Evolutionary conservation across 2,329 filamentous ascomycete genomes (phyloP).

Genomic region (Tolypocladium tundrense): DNA sequence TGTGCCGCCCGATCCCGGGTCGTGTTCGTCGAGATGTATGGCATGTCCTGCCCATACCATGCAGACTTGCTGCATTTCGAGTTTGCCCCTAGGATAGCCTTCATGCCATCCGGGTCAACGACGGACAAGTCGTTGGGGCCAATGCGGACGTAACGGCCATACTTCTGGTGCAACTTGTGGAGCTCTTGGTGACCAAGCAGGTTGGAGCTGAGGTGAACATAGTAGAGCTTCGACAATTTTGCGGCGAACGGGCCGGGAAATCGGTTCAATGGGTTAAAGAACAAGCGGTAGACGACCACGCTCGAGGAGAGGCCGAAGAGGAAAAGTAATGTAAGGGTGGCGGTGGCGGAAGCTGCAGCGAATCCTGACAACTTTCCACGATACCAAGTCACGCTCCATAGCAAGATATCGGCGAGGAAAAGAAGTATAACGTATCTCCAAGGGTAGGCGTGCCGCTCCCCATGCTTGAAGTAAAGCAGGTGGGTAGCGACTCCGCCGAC

Average conservation of each 20-base stretch:
- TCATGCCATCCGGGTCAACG: slow-evolving; percentile 1
- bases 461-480: not conserved
- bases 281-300: not conserved
- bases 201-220: not conserved
- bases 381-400: not conserved
- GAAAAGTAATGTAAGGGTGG: not conserved
- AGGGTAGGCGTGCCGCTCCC: not conserved
- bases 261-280: slow-evolving; percentile 1
- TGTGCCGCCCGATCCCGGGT: not conserved
- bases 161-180: not conserved
- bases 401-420: not conserved
- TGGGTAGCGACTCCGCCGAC: not conserved
- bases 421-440: not conserved
- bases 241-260: slow-evolving; percentile 2
- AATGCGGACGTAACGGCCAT: slow-evolving; percentile 2
- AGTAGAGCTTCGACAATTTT: slow-evolving; percentile 2
- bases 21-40: slow-evolving; percentile 1
- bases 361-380: not conserved
- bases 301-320: not conserved
- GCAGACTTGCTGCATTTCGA: slow-evolving; percentile 1
- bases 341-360: not conserved
- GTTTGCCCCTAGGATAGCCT: not conserved
- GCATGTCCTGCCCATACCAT: slow-evolving; percentile 1
- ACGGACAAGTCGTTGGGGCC: slow-evolving; percentile 1
- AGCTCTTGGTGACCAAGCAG: not conserved